Conservation (phyloP, 371 early-diverging fungal genomes). For the Massospora cicadina region DNA sequence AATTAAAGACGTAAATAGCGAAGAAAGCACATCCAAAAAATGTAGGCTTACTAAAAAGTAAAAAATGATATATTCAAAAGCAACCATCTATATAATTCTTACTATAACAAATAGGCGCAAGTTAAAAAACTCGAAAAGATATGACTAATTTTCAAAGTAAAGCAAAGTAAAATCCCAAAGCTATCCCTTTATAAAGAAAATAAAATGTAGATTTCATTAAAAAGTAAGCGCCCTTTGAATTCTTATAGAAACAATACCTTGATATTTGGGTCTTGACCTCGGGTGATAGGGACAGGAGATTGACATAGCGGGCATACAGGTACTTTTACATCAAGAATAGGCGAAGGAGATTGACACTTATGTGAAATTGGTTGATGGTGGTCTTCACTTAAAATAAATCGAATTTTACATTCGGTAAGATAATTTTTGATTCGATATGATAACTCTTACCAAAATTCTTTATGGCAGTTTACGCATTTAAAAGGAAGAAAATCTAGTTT, state of each 20-base stretch:
- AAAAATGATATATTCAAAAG: not conserved
- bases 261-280: not conserved
- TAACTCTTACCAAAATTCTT: conserved; percentile 4
- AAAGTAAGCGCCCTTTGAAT: no score
- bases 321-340: conserved; percentile 8
- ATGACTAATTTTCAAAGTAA: no score
- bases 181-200: no score
- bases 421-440: not conserved
- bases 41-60: not conserved
- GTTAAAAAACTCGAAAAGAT: no score
- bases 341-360: not conserved
- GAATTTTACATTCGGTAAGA: not conserved
- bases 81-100: no score
- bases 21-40: no score
- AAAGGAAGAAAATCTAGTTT: conserved; percentile 10
- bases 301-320: conserved; percentile 4
- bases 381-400: conserved; percentile 4
- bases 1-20: no score
- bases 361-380: conserved; percentile 4
- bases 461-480: conserved; percentile 1
- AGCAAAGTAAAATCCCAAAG: no score
- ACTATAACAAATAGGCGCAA: no score
- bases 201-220: no score
- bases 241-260: no score
- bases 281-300: not conserved